Evolutionary conservation across 202 grass and related monocot genomes (phyloP).

Genomic region (Panicum hallii): DNA sequence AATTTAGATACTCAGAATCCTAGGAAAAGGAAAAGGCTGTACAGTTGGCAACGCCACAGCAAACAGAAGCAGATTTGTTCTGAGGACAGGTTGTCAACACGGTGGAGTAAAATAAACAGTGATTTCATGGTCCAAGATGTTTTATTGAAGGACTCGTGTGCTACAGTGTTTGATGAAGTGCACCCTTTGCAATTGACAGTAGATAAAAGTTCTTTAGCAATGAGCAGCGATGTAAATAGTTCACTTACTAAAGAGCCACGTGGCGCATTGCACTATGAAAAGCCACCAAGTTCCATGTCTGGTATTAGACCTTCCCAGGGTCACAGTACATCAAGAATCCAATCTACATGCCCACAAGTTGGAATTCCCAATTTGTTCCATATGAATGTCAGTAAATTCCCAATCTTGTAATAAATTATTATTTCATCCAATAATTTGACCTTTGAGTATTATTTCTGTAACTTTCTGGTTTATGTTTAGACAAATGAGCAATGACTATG

Average conservation of each 20-base stretch:
- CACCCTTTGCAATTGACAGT: constrained; percentile 22
- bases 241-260: constrained; percentile 28
- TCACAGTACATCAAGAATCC: constrained; percentile 21
- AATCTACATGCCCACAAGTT: constrained; percentile 25
- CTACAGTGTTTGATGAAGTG: constrained; percentile 21
- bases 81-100: constrained; percentile 20
- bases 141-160: constrained; percentile 17
- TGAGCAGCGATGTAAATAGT: constrained; percentile 13
- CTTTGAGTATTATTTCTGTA: constrained; percentile 16
- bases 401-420: constrained; percentile 15
- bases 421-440: constrained; percentile 30
- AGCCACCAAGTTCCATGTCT: constrained; percentile 31
- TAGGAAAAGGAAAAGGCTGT: constrained; percentile 56
- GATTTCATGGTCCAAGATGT: constrained; percentile 1
- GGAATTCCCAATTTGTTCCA: constrained; percentile 13
- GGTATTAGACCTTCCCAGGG: constrained; percentile 7
- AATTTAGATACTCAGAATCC: constrained; percentile 29
- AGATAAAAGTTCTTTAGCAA: constrained; percentile 15
- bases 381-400: constrained; percentile 38
- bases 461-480: constrained; percentile 17
- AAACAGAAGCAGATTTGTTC: constrained; percentile 46
- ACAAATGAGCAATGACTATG: neutral
- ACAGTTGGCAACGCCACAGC: constrained; percentile 54
- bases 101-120: constrained; percentile 36
- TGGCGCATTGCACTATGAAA: constrained; percentile 24